phyloP scores from a whole-genome alignment of 78 protist genomes.

The Isochrysis galbana region DNA sequence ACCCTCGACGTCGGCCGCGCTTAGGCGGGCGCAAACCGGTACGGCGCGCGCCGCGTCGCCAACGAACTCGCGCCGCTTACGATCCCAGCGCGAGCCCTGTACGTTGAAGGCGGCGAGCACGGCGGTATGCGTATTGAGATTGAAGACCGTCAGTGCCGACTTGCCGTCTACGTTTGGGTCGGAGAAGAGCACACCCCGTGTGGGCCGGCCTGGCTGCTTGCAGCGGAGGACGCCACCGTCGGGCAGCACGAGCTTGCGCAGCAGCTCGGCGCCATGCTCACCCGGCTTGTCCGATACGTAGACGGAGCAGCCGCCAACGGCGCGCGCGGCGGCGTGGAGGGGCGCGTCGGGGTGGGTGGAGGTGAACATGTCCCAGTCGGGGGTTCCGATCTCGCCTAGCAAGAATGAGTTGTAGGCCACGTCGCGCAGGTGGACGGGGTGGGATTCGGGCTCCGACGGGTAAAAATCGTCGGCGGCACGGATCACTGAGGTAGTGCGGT shows the following conservation, averaged over 20 bases:
- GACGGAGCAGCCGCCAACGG: constrained; percentile 27
- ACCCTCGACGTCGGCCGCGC: background rate
- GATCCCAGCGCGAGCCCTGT: constrained; percentile 44
- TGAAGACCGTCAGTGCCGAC: constrained; percentile 34
- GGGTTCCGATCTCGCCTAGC: constrained; percentile 18
- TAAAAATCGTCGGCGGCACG: constrained; percentile 42
- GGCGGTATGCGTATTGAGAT: constrained; percentile 11
- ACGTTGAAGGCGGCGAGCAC: constrained; percentile 45
- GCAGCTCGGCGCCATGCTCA: constrained; percentile 10
- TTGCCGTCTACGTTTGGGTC: constrained; percentile 23
- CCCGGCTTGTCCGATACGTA: constrained; percentile 29
- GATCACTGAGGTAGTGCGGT: background rate
- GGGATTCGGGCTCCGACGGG: background rate
- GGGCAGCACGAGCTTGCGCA: constrained; percentile 33
- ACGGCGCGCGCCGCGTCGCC: background rate
- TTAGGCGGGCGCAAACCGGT: background rate
- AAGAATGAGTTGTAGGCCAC: constrained; percentile 38
- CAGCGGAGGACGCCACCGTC: constrained; percentile 29
- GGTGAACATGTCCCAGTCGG: constrained; percentile 49
- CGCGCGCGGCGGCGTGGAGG: constrained; percentile 40
- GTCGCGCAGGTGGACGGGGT: constrained; percentile 5
- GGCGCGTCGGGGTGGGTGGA: background rate
- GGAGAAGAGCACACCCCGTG: constrained; percentile 30
- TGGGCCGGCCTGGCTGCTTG: background rate
- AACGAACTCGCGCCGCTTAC: background rate